Conservation (phyloP, 352 stramenopile genomes). For the Pythium myriotylum region DNA sequence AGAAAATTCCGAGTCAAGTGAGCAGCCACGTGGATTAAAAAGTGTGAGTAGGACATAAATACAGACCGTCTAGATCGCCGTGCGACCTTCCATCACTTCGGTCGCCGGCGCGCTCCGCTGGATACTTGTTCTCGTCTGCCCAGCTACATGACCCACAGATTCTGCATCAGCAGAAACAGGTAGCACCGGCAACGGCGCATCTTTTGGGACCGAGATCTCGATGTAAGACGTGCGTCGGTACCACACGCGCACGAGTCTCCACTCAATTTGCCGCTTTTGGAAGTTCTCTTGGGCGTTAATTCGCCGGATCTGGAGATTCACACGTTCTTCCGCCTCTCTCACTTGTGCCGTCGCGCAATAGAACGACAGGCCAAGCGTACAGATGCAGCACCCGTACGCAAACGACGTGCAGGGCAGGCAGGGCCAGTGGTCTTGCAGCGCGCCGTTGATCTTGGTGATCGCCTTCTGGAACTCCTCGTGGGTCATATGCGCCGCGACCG, state of each 20-base stretch:
- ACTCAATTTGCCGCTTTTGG: constrained; percentile 54
- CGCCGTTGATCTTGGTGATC: constrained; percentile 79
- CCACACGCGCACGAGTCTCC: constrained; percentile 68
- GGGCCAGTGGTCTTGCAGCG: constrained; percentile 81
- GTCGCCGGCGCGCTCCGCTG: constrained; percentile 10
- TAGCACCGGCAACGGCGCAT: constrained; percentile 19
- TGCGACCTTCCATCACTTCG: constrained; percentile 21
- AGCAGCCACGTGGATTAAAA: background rate
- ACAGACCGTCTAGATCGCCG: background rate
- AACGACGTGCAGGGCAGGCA: constrained; percentile 82
- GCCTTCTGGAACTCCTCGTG: constrained; percentile 64
- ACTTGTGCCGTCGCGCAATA: constrained; percentile 82
- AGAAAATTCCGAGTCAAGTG: too few species aligned
- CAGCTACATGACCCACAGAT: background rate
- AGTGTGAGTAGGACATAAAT: constrained; percentile 8
- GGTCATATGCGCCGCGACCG: constrained; percentile 50
- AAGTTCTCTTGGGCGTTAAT: constrained; percentile 77
- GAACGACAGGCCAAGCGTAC: constrained; percentile 77
- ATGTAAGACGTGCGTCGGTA: constrained; percentile 68
- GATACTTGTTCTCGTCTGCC: background rate
- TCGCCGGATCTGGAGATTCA: constrained; percentile 66
- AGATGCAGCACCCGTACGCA: constrained; percentile 82
- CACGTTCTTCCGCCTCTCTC: constrained; percentile 63
- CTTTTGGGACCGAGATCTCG: constrained; percentile 49
- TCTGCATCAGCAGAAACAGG: background rate